These are phyloP conservation scores for Sporisorium exsertum DNA, from an alignment of 1,284 basidiomycete genomes.

Conservation along the genomic window DNA sequence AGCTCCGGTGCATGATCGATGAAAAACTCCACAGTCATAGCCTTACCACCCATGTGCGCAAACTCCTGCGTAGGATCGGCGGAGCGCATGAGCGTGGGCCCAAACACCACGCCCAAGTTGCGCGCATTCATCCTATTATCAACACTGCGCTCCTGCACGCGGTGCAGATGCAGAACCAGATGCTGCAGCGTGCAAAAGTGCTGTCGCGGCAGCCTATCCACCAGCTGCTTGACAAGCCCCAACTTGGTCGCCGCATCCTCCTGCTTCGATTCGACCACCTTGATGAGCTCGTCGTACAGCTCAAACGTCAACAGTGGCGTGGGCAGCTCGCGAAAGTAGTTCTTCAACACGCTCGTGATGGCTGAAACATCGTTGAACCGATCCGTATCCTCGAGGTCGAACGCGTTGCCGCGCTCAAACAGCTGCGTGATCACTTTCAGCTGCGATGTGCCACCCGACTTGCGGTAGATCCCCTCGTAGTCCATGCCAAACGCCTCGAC, in stretches of 20 bases:
- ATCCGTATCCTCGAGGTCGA: slow-evolving; percentile 87
- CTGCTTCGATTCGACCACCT: slow-evolving; percentile 54
- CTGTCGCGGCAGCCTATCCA: slow-evolving; percentile 82
- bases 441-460: slow-evolving; percentile 91
- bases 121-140: slow-evolving; percentile 93
- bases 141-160: slow-evolving; percentile 69
- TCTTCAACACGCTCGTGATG: slow-evolving; percentile 95
- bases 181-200: slow-evolving; percentile 86
- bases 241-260: slow-evolving; percentile 22
- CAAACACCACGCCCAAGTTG: slow-evolving; percentile 99
- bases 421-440: slow-evolving; percentile 92
- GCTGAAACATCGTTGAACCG: slow-evolving; percentile 97
- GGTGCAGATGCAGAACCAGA: slow-evolving; percentile 87
- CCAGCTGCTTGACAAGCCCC: slow-evolving; percentile 73
- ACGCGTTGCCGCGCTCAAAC: slow-evolving; percentile 91
- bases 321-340: slow-evolving; percentile 91
- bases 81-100: slow-evolving; percentile 93
- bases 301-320: slow-evolving; percentile 90
- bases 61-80: slow-evolving; percentile 88
- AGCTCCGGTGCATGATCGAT: slow-evolving; percentile 45
- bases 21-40: slow-evolving; percentile 75
- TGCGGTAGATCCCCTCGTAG: slow-evolving; percentile 95
- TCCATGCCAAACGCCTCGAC: slow-evolving; percentile 75
- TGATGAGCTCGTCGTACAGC: slow-evolving; percentile 86
- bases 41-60: slow-evolving; percentile 95